Evolutionary conservation across 768 basidiomycete genomes (phyloP), one percentile per base, ranked within the genome.

Genomic region (Collybia nuda): DNA sequence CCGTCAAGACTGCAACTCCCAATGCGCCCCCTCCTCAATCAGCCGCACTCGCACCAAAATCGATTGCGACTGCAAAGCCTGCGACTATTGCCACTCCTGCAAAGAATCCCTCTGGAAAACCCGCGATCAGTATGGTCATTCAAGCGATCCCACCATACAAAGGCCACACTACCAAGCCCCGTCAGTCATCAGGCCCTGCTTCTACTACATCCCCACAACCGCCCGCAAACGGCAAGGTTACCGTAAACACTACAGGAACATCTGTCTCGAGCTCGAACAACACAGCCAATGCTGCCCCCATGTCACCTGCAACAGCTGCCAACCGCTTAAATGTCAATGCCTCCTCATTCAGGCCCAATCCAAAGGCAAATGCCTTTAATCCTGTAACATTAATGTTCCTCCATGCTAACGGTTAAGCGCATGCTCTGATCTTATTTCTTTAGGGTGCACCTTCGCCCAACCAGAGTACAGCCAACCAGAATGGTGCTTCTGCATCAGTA

Each of bases 81-180:
- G 54, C 58, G 14, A 63, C 62, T 6, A 45, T 67, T 1, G 63
- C 71, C 15, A 61, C 67, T 22, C 57, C 77, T 15, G 53, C 70
- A 17, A 75, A 76, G 61, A 82, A 83, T 53, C 65, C 73, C 1
- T 58, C 68, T 47, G 37, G 23, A 22, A 47, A 47, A 29, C 23
- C 46, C 6, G 14, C 22, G 24, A 12, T 26, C 23, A 39, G 23
- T 28, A 95, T 96, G 92, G 73, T 81, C 61, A 95, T 98, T 52
- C 90, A 91, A 59, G 60, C 85, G 26, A 98, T 98, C 56, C 96
- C 95, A 9, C 87, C 96, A 8, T 98, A 93, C 79, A 87, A 84
- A 62, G 88, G 92, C 49, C 68, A 54, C 43, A 32, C 32, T 32
- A 11, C 9, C 12, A 83, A 82, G 56, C 17, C 65, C 39, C 67